Conservation (phyloP, 2,329 filamentous ascomycete species). For the Triangularia verruculosa region DNA sequence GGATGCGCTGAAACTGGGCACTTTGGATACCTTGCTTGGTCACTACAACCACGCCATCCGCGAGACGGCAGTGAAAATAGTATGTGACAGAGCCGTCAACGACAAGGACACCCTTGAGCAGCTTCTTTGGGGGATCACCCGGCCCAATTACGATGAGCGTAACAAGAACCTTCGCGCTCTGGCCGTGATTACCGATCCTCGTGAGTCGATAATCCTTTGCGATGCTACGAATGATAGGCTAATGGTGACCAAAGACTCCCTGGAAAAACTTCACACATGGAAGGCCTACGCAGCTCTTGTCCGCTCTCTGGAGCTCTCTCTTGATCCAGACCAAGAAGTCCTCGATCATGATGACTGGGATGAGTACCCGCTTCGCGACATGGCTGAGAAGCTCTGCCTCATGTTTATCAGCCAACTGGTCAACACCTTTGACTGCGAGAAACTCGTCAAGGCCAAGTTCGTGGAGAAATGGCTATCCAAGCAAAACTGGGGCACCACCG, state of each 20-base stretch:
- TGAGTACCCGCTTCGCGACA: slow-evolving; percentile 61
- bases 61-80: slow-evolving; percentile 62
- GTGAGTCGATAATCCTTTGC: slow-evolving; percentile 30
- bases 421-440: slow-evolving; percentile 54
- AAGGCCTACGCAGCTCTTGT: slow-evolving; percentile 57
- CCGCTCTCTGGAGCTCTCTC: slow-evolving; percentile 56
- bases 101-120: slow-evolving; percentile 49
- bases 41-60: slow-evolving; percentile 72
- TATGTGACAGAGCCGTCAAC: slow-evolving; percentile 57
- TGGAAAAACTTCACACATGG: slow-evolving; percentile 48
- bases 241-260: slow-evolving; percentile 34
- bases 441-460: slow-evolving; percentile 61
- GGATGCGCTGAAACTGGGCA: slow-evolving; percentile 64
- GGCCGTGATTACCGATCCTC: slow-evolving; percentile 51
- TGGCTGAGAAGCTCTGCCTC: slow-evolving; percentile 58
- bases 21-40: slow-evolving; percentile 63
- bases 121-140: slow-evolving; percentile 58
- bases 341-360: slow-evolving; percentile 58
- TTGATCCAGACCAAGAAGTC: slow-evolving; percentile 49
- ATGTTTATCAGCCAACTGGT: slow-evolving; percentile 57
- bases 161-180: slow-evolving; percentile 56
- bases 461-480: slow-evolving; percentile 71
- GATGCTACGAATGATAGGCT: slow-evolving; percentile 24
- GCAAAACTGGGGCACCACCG: slow-evolving; percentile 63
- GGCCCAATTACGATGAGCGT: slow-evolving; percentile 56